Evolutionary conservation across 108 stramenopile genomes (phyloP).

Genomic region (Asterionellopsis glacialis): DNA sequence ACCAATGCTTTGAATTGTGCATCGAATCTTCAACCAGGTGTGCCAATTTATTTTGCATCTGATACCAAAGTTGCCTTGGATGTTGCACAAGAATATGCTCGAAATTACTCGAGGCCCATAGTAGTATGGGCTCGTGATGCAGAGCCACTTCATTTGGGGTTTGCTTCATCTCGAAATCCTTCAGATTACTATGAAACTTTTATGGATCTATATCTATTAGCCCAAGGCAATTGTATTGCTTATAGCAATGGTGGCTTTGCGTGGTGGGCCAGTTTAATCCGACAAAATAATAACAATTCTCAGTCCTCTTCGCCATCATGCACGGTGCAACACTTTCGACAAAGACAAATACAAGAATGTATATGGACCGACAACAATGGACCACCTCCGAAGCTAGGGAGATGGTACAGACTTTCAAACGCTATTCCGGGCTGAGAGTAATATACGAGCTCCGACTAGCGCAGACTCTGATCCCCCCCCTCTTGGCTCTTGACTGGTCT

Average conservation of each 20-base stretch:
- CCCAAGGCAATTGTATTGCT: slow-evolving; percentile 14
- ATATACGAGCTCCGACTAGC: no score
- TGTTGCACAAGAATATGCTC: slow-evolving; percentile 2
- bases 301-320: slow-evolving; percentile 3
- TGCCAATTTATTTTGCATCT: slow-evolving; percentile 40
- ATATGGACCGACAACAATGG: slow-evolving; percentile 9
- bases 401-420: no score
- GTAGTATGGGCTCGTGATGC: slow-evolving; percentile 2
- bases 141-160: slow-evolving; percentile 48
- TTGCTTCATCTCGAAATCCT: slow-evolving; percentile 6
- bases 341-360: slow-evolving; percentile 9
- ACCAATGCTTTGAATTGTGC: slow-evolving; percentile 44
- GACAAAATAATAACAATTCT: neutral
- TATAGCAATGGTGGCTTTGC: slow-evolving; percentile 33
- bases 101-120: slow-evolving; percentile 7
- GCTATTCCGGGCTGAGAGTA: no score
- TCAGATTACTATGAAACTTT: slow-evolving; percentile 34
- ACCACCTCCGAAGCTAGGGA: neutral
- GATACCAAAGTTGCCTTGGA: slow-evolving; percentile 23
- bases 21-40: slow-evolving; percentile 14
- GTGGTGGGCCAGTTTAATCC: slow-evolving; percentile 26
- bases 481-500: no score
- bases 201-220: slow-evolving; percentile 40
- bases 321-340: slow-evolving; percentile 16
- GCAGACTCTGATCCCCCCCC: no score